Percentiles rank a stretch among this genome's conserved stretches.
Evolutionary conservation across 2,329 filamentous ascomycete species (phyloP).

Genomic region (Nemania sp.): DNA sequence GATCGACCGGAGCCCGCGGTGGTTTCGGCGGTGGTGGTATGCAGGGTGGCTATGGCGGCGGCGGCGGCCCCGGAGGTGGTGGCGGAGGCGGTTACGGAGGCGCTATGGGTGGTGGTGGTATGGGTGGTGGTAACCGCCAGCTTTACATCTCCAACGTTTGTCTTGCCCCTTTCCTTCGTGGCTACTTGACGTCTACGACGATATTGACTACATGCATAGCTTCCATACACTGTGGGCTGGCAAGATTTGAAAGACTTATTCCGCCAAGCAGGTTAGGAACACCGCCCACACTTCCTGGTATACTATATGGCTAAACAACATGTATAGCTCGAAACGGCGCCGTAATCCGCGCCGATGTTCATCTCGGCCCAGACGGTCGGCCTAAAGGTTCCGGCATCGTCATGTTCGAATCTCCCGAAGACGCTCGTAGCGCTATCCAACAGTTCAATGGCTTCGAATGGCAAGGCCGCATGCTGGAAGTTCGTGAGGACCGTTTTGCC

Average conservation of each 20-base stretch:
- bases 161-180: slow-evolving; percentile 53
- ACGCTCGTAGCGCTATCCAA: slow-evolving; percentile 92
- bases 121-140: slow-evolving; percentile 74
- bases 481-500: slow-evolving; percentile 94
- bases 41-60: slow-evolving; percentile 58
- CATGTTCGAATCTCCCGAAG: slow-evolving; percentile 91
- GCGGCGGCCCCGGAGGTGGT: slow-evolving; percentile 58
- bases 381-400: slow-evolving; percentile 98
- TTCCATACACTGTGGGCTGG: slow-evolving; percentile 97
- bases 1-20: slow-evolving; percentile 65
- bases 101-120: slow-evolving; percentile 52
- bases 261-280: slow-evolving; percentile 86
- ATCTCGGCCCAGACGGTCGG: slow-evolving; percentile 86
- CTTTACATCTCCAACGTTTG: slow-evolving; percentile 98
- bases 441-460: slow-evolving; percentile 99
- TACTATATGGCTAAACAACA: slow-evolving; percentile 22
- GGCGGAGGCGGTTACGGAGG: slow-evolving; percentile 42
- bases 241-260: slow-evolving; percentile 99
- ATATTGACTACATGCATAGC: slow-evolving; percentile 58
- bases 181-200: slow-evolving; percentile 23
- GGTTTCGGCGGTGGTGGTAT: slow-evolving; percentile 52
- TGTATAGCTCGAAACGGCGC: slow-evolving; percentile 65
- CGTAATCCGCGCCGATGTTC: slow-evolving; percentile 94
- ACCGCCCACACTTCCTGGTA: neutral
- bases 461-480: slow-evolving; percentile 91